phyloP scores from a whole-genome alignment of 139 green algal species.

The Mesotaenium endlicherianum region DNA sequence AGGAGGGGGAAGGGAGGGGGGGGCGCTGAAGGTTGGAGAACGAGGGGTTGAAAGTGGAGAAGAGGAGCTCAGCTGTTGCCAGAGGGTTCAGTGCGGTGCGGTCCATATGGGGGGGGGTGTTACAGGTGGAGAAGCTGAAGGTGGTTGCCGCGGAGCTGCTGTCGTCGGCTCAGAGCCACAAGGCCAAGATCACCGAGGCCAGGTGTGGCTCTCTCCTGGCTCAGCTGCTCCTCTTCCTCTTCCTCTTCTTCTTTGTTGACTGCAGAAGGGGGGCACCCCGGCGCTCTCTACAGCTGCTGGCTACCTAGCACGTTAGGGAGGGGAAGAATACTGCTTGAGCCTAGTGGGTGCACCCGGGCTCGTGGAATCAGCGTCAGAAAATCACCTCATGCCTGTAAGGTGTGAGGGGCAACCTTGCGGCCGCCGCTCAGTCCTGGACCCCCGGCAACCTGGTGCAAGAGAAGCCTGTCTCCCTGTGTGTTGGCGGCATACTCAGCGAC shows the following conservation, averaged over 20 bases:
- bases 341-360: not conserved
- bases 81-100: not conserved
- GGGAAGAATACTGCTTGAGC: not conserved
- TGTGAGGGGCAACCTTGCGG: no score
- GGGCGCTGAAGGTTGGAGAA: not conserved
- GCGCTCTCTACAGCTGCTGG: not conserved
- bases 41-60: not conserved
- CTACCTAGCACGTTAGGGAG: not conserved
- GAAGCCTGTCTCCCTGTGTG: not conserved
- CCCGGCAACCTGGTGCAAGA: no score
- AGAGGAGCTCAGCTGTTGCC: not conserved
- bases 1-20: not conserved
- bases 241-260: not conserved
- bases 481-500: no score
- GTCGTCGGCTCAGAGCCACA: not conserved
- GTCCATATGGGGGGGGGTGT: not conserved
- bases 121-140: constrained; percentile 12
- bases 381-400: no score
- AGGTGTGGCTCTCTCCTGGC: not conserved
- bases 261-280: not conserved
- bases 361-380: not conserved
- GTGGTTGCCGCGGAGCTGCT: constrained; percentile 6
- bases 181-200: constrained; percentile 31
- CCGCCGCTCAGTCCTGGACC: no score
- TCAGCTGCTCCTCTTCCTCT: not conserved